Base-by-base conservation (phyloP, 768 basidiomycete species). In the Lentinula boryana region DNA sequence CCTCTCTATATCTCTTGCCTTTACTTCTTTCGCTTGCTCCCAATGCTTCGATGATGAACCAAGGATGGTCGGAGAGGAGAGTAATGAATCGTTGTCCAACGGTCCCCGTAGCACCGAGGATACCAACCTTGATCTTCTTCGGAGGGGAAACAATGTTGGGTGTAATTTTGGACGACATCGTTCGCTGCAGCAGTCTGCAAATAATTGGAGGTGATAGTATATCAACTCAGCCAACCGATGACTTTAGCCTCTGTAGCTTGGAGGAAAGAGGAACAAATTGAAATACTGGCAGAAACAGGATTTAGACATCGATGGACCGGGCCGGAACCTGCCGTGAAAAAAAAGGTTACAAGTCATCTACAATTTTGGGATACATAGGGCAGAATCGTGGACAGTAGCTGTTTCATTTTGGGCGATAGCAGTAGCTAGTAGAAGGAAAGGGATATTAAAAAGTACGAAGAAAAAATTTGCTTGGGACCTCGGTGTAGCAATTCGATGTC, bases 1-100 rank as follows among this genome's bases (percentile, higher is more conserved):
- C 92, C 38, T 80, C 75, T 32, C 72, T 68, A 70, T 98, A 99
- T 44, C 78, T 69, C 69, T 93, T 92, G 9, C 93, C 93, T 13
- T 93, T 93, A 1, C 93, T 95, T 67, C 94, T 74, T 1, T 87
- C 75, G 9, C 93, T 96, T 46, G 97, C 97, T 43, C 95, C 96
- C 44, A 99, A 83, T 0, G 85, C 87, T 71, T 89, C 86, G 65
- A 98, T 80, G 62, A 78, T 76, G 74, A 99, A 98, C 85, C 89
- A 98, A 0, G 96, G 95, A 70, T 99, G 97, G 6, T 76, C 70
- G 4, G 92, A 79, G 52, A 99, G 88, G 52, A 98, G 85, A 54
- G 85, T 81, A 72, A 98, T 90, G 73, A 98, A 99, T 43, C 95
- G 84, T 74, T 98, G 96, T 23, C 96, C 95, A 53, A 98, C 96